phyloP scores from a whole-genome alignment of 129 eudicot species.

The Lactuca sativa region DNA sequence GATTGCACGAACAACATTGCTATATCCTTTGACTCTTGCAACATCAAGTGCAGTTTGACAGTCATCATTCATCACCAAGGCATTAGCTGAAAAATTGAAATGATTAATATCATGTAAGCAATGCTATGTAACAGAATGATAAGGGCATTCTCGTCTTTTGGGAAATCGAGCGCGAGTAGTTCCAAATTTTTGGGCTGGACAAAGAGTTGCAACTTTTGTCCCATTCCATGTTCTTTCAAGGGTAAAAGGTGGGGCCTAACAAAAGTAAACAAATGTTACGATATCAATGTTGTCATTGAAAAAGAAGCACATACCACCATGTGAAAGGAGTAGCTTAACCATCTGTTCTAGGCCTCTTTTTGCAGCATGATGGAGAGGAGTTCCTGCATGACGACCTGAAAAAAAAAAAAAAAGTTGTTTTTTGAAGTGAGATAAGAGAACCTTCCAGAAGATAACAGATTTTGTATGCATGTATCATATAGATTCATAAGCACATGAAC shows the following conservation, averaged over 20 bases:
- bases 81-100: conserved; percentile 64
- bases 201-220: too few species aligned
- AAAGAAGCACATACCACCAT: conserved; percentile 62
- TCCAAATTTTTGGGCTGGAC: too few species aligned
- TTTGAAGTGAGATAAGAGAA: not conserved
- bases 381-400: conserved; percentile 83
- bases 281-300: not conserved
- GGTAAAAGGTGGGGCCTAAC: not conserved
- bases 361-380: conserved; percentile 95
- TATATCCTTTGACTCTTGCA: conserved; percentile 76
- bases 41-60: conserved; percentile 85
- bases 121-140: not conserved
- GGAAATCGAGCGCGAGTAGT: too few species aligned
- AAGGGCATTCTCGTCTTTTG: too few species aligned
- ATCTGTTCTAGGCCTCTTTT: conserved; percentile 80
- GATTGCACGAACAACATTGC: conserved; percentile 72
- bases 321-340: conserved; percentile 72
- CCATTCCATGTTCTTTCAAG: too few species aligned
- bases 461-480: not conserved
- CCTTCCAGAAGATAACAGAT: not conserved
- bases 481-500: not conserved
- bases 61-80: conserved; percentile 74
- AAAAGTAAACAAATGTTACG: not conserved
- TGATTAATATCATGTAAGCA: not conserved
- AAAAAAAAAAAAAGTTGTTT: not conserved